Evolutionary conservation across 192 early-diverging fungal species (phyloP).

Genomic region (Podila clonocystis): DNA sequence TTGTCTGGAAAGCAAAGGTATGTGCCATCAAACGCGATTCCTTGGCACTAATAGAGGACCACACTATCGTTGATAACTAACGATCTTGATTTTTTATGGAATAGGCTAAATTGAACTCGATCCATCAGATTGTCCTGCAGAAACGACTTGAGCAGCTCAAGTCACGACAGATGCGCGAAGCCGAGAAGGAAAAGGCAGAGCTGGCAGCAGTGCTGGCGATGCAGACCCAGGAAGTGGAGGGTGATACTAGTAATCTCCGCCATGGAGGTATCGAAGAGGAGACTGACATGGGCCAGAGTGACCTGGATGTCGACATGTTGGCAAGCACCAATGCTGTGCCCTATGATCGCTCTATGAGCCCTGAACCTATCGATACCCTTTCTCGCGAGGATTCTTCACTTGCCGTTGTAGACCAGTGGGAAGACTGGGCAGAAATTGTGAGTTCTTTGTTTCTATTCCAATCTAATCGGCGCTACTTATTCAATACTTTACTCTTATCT

Average conservation of each 20-base stretch:
- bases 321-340: conserved; percentile 41
- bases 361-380: conserved; percentile 60
- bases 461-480: not conserved
- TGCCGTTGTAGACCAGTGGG: conserved; percentile 66
- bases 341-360: conserved; percentile 74
- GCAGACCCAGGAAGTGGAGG: conserved; percentile 53
- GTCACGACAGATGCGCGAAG: conserved; percentile 63
- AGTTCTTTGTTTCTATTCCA: conserved; percentile 10
- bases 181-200: conserved; percentile 63
- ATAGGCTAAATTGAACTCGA: conserved; percentile 71
- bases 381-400: conserved; percentile 64
- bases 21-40: not conserved
- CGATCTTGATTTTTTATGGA: not conserved
- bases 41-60: too few relatives aligned
- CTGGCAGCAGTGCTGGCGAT: conserved; percentile 61
- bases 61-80: not conserved
- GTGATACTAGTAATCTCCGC: conserved; percentile 14
- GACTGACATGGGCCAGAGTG: conserved; percentile 53
- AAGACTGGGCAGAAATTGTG: conserved; percentile 71
- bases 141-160: conserved; percentile 79
- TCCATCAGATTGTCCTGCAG: conserved; percentile 81
- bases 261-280: conserved; percentile 54
- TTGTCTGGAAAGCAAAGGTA: conserved; percentile 86
- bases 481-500: not conserved
- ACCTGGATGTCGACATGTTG: conserved; percentile 54